Evolutionary conservation across 2,329 filamentous ascomycete genomes (phyloP), one percentile per base, ranked within the genome.

Genomic region (Orbilia ellipsospora): DNA sequence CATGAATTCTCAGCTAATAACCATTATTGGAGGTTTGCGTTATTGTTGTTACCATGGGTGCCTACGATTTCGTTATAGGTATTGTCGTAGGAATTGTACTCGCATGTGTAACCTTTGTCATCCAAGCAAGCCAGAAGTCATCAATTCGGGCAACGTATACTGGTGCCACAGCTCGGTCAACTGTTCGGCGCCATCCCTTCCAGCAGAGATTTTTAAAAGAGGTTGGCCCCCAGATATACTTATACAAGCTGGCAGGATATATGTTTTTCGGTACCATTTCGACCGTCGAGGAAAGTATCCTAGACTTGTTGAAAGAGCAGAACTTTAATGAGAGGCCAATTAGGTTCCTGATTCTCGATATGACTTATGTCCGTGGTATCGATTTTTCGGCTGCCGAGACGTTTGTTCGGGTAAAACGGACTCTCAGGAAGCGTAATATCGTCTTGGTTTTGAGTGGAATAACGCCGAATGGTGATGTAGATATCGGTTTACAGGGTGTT

Each of bases 181-280:
- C 95, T 0, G 95, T 99, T 28, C 88, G 95, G 63, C 89, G 95
- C 64, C 96, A 97, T 78, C 92, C 92, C 0, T 90, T 93, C 2
- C 95, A 99, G 79, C 90, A 94, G 74, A 89, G 91, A 73, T 99
- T 95, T 80, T 85, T 99, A 2, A 90, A 90, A 75, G 88, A 94
- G 78, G 94, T 95, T 15, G 94, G 94, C 2, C 87, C 88, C 36
- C 95, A 99, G 81, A 95, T 96, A 40, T 91, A 92, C 72, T 90
- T 98, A 59, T 91, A 96, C 80, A 98, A 98, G 82, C 87, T 99
- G 15, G 90, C 92, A 0, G 94, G 95, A 0, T 98, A 94, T 80
- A 87, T 99, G n/a, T 99, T 99, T 85, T 99, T 99, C 79, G 95
- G 95, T 15, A 98, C 94, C 1, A 97, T 99, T 78, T 94, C 97